A percentile compares a stretch with the other conserved stretches of the same genome.
Evolutionary conservation across 495 filamentous ascomycete genomes (phyloP).

Genomic region (Neurospora tetrasperma): DNA sequence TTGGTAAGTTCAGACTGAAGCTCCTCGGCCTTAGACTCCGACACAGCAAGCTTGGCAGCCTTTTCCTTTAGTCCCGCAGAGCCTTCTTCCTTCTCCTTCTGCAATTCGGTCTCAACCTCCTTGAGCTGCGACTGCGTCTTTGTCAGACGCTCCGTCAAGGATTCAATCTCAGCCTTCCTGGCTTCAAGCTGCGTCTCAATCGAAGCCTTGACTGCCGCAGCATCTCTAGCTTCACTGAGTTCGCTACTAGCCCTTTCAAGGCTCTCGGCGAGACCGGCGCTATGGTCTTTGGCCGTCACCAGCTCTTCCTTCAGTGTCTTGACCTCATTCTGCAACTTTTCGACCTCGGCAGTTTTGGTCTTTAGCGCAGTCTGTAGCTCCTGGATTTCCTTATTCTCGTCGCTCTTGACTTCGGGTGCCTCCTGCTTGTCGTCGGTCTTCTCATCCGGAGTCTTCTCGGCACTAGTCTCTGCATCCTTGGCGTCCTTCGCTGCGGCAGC

Average conservation of each 20-base stretch:
- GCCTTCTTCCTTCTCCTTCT: slow-evolving; percentile 31
- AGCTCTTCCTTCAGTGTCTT: slow-evolving; percentile 28
- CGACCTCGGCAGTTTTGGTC: slow-evolving; percentile 32
- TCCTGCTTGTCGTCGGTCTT: background rate
- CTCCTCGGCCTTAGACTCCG: slow-evolving; percentile 24
- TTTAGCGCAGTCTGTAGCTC: slow-evolving; percentile 53
- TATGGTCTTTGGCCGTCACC: slow-evolving; percentile 50
- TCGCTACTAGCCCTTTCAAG: slow-evolving; percentile 51
- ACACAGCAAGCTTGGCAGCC: slow-evolving; percentile 19
- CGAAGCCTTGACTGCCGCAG: slow-evolving; percentile 42
- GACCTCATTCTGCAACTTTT: slow-evolving; percentile 28
- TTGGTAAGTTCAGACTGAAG: slow-evolving; percentile 25
- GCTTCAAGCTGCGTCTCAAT: slow-evolving; percentile 39
- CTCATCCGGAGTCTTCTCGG: slow-evolving; percentile 1
- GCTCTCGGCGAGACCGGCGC: slow-evolving; percentile 51
- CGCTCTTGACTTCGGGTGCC: slow-evolving; percentile 31
- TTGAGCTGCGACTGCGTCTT: slow-evolving; percentile 39
- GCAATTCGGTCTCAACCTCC: slow-evolving; percentile 43
- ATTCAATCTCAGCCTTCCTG: slow-evolving; percentile 34
- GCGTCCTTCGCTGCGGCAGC: slow-evolving; percentile 13
- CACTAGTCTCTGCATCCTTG: background rate
- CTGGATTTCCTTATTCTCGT: slow-evolving; percentile 51
- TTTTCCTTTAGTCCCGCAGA: slow-evolving; percentile 30
- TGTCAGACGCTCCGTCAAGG: slow-evolving; percentile 43
- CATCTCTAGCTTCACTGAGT: slow-evolving; percentile 46